phyloP scores from a whole-genome alignment of 176 grass and related monocot genomes.

The Phyllostachys edulis region DNA sequence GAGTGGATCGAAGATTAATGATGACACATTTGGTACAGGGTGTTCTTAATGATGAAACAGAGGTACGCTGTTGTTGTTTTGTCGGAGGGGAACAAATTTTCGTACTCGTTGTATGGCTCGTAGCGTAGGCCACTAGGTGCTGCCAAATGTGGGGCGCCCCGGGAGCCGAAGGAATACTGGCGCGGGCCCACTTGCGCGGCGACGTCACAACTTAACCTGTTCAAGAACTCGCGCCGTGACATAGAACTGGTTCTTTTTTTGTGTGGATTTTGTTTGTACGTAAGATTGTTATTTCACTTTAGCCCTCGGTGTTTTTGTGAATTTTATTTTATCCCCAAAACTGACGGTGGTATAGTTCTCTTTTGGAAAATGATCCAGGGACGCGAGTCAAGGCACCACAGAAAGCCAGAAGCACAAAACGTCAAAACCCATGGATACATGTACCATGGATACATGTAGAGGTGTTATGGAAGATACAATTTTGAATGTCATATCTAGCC shows the following conservation, averaged over 20 bases:
- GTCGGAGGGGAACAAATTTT: background rate
- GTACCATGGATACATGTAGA: too few species aligned
- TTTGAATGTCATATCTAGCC: background rate
- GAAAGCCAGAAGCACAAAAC: too few species aligned
- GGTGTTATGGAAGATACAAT: too few species aligned
- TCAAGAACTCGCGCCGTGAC: constrained; percentile 24
- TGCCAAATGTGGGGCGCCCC: constrained; percentile 34
- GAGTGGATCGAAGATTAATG: background rate
- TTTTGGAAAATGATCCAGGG: too few species aligned
- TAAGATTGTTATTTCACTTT: background rate
- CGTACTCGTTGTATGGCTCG: background rate
- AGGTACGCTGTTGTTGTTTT: background rate
- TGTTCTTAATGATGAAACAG: background rate
- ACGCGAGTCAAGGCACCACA: too few species aligned
- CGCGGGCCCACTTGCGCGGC: background rate
- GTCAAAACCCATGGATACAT: too few species aligned
- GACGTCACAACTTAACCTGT: background rate
- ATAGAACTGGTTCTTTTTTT: background rate
- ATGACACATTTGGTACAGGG: background rate
- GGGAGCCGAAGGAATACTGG: background rate
- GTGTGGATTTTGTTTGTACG: background rate
- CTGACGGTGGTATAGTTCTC: background rate
- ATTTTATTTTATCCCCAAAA: background rate
- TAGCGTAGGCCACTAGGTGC: background rate
- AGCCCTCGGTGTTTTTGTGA: background rate